Evolutionary conservation across 495 filamentous ascomycete species (phyloP), one percentile per base, ranked within the genome.

Genomic region (Pseudomonodictys pantanalensis): DNA sequence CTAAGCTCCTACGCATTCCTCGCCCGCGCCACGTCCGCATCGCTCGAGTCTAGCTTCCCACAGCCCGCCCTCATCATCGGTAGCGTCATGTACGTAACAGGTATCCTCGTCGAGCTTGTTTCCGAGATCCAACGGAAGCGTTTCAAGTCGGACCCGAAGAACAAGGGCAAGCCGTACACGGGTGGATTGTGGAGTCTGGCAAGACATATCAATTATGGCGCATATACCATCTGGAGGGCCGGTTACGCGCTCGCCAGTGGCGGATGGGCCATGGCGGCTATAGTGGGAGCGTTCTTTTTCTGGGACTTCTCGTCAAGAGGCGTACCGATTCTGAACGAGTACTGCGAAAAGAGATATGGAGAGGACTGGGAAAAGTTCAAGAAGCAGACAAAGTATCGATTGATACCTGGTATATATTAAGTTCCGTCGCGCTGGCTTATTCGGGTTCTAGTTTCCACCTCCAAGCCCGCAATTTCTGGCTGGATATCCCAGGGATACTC

Each of bases 171-270:
- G 71, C 69, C 78, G 1, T 83, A 77, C 58, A 75, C 71, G 24
- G 75, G 69, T 1, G 83, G 83, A 1, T 62, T 83, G 26, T 85
- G 78, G 73, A 58, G 65, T 2, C 62, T 77, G 61, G 78, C 80
- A 3, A 75, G 80, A n/a, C 81, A 86, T 54, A 73, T 81, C 65
- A 85, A 86, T 43, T 86, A 85, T 60, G 76, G 76, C 23, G 81
- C 71, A 11, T 84, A 81, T 62, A 77, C 79, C 1, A 28, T 85
- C 2, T 83, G 82, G 82, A 68, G 82, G 35, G 68, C 75, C 39
- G 79, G 74, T 2, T 83, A 79, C 61, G 75, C 76, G 15, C 50
- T 84, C 60, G 76, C 73, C 1, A 69, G 67, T 11, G 75, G 75
- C 1, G 82, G 82, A 0, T 77, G 75, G 76, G 44, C 70, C 12